Percentiles rank a stretch among this genome's conserved stretches.
phyloP scores from a whole-genome alignment of 75 land plant genomes.

The Cryptomeria japonica region DNA sequence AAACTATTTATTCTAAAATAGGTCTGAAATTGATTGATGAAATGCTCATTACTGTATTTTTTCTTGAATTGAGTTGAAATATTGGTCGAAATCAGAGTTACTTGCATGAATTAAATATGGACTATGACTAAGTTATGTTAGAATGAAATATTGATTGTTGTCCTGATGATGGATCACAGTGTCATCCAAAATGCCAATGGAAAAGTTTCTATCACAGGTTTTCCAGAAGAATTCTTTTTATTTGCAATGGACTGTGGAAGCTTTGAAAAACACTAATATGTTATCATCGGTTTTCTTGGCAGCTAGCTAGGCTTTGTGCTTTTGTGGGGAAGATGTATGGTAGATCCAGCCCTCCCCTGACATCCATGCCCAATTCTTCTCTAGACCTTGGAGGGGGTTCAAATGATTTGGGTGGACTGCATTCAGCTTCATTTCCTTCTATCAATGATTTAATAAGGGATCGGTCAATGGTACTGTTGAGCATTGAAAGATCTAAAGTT shows the following conservation, averaged over 20 bases:
- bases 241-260: neutral
- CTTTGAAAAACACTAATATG: neutral
- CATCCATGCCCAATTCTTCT: conserved; percentile 12
- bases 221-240: neutral
- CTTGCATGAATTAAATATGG: neutral
- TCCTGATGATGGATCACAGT: neutral
- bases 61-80: neutral
- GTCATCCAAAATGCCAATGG: neutral
- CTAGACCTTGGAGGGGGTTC: conserved; percentile 15
- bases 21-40: neutral
- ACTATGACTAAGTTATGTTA: neutral
- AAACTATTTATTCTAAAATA: neutral
- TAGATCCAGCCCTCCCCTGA: conserved; percentile 5
- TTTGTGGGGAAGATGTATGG: conserved; percentile 17
- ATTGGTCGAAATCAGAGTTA: neutral
- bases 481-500: conserved; percentile 62
- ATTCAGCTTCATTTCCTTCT: neutral
- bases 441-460: neutral
- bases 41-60: neutral
- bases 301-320: conserved; percentile 19
- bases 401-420: conserved; percentile 8
- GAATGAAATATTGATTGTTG: neutral
- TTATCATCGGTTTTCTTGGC: neutral
- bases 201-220: neutral
- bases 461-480: conserved; percentile 29